Evolutionary conservation across 2,329 filamentous ascomycete species (phyloP), one percentile per base, ranked within the genome.

Genomic region (Xylariaceae sp.): DNA sequence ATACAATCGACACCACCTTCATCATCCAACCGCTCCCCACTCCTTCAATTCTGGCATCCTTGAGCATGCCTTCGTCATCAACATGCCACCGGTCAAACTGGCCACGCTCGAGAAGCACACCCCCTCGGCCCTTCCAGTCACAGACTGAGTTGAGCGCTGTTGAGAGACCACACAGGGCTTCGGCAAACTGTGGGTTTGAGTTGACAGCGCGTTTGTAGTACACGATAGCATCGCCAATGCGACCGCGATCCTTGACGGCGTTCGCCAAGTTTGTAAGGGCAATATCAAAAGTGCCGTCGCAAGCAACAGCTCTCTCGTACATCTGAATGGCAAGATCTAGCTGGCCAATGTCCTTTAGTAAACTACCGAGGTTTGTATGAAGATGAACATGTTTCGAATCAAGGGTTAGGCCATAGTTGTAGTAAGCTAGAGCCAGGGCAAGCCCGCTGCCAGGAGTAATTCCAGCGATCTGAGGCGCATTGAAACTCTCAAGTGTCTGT

Each of bases 141-240:
- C 94, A 99, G 4, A 99, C 92, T 5, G 94, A 97, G 71, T 97
- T 97, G 55, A 99, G 78, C 1, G 94, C 93, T 60, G 96, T 97
- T 1, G 92, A 92, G 55, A 99, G 81, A 6, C 94, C 94, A 73
- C 94, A 99, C 0, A 99, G 93, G 5, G 94, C 94, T 75, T 99
- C 94, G 1, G 94, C 91, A 75, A 99, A 99, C 39, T 96, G 89
- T 0, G 94, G 93, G 67, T 94, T 99, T n/a, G 92, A 86, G 39
- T 83, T 82, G 8, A 99, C 93, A 45, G 94, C 94, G 64, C 92
- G 85, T 69, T 86, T 90, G 77, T 99, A 99, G 73, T 95, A 97
- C 30, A 79, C 77, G 61, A 99, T 97, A 1, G 94, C 94, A 71
- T 99, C 94, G 58, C 86, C 89, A 66, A 97, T 90, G 49, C 90